Conservation (phyloP, 441 rosid genomes). For the Biscutella laevigata region DNA sequence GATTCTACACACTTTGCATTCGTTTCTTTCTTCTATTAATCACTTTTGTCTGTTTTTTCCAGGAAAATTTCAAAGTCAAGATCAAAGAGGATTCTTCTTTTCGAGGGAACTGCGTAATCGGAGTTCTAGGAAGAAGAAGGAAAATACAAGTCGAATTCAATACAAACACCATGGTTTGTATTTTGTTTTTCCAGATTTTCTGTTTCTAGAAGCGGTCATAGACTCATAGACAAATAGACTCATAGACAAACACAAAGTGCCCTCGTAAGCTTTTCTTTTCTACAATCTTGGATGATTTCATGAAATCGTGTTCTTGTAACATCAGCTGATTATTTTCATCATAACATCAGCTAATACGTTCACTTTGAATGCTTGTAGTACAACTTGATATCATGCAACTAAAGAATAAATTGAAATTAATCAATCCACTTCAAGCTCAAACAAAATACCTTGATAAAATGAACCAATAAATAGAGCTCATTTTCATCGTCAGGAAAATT, state of each 20-base stretch:
- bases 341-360: too few species aligned
- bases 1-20: conserved; percentile 17
- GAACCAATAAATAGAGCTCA: conserved; percentile 19
- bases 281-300: too few species aligned
- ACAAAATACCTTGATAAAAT: not conserved
- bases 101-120: not conserved
- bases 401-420: not conserved
- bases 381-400: not conserved
- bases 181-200: conserved; percentile 81
- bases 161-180: conserved; percentile 73
- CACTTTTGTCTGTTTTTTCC: not conserved
- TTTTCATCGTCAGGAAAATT: conserved; percentile 14
- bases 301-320: too few species aligned
- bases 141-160: not conserved
- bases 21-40: conserved; percentile 11
- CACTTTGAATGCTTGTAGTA: too few species aligned
- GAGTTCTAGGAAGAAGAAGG: not conserved
- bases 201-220: conserved; percentile 48
- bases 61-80: not conserved
- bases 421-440: not conserved
- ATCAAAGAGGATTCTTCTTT: conserved; percentile 1
- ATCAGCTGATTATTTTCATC: too few species aligned
- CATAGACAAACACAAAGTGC: conserved; percentile 71
- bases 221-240: too few species aligned
- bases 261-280: conserved; percentile 40